Evolutionary conservation across 495 filamentous ascomycete genomes (phyloP).

Genomic region (Lasiosphaeris hirsuta): DNA sequence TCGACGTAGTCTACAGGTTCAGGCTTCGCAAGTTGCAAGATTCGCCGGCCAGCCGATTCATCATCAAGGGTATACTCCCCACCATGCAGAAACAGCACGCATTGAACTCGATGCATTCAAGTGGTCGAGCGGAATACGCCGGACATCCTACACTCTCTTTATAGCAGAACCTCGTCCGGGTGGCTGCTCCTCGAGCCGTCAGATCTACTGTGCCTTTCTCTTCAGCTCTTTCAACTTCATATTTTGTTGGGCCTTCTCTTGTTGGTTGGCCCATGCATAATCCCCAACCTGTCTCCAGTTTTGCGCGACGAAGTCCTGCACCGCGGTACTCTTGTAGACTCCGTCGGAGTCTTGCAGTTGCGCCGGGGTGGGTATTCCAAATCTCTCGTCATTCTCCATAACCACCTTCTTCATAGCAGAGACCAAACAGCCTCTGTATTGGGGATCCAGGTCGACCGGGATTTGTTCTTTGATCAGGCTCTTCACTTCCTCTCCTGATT

Average conservation of each 20-base stretch:
- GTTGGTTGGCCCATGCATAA: slow-evolving; percentile 28
- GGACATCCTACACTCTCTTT: too few species aligned
- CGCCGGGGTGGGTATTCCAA: slow-evolving; percentile 22
- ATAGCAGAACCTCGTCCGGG: neutral
- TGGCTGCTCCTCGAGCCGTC: neutral
- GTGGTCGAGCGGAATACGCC: too few species aligned
- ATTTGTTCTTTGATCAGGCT: slow-evolving; percentile 31
- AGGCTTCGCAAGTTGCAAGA: too few species aligned
- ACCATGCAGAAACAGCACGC: too few species aligned
- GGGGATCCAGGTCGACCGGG: slow-evolving; percentile 14
- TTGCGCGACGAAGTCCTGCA: slow-evolving; percentile 32
- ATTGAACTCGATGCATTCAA: too few species aligned
- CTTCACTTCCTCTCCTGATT: slow-evolving; percentile 27
- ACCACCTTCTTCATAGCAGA: slow-evolving; percentile 38
- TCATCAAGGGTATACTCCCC: too few species aligned
- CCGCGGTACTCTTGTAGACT: slow-evolving; percentile 33
- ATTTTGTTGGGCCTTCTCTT: slow-evolving; percentile 18
- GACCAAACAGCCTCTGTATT: slow-evolving; percentile 5
- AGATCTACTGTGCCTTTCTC: neutral
- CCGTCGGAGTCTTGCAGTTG: slow-evolving; percentile 31
- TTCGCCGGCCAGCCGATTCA: too few species aligned
- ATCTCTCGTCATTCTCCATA: slow-evolving; percentile 30
- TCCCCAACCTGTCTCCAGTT: slow-evolving; percentile 35
- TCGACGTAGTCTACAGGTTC: too few species aligned
- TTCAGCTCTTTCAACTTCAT: slow-evolving; percentile 1